Percentiles rank a stretch among this genome's conserved stretches.
Evolutionary conservation across 2,329 filamentous ascomycete species (phyloP).

Genomic region (Zymoseptoria brevis): DNA sequence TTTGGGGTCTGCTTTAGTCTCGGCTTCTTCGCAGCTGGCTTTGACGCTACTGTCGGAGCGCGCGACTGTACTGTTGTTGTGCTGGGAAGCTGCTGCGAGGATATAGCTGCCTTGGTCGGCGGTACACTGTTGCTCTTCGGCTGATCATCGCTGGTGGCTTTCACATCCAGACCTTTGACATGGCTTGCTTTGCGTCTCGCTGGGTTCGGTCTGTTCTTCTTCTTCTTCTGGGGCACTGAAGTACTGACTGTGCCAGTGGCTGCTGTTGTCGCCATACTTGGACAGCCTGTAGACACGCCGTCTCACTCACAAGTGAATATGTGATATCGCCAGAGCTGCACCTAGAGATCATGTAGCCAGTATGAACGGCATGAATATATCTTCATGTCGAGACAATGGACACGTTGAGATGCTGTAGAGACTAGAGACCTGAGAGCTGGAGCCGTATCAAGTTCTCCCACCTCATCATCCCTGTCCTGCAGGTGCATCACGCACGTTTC

Average conservation of each 20-base stretch:
- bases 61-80: background rate
- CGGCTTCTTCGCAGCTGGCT: background rate
- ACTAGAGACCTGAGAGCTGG: background rate
- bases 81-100: background rate
- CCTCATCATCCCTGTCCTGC: background rate
- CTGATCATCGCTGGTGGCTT: conserved; percentile 2
- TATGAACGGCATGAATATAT: background rate
- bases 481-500: background rate
- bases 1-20: background rate
- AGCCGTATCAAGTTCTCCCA: background rate
- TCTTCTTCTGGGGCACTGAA: conserved; percentile 6
- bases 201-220: conserved; percentile 15
- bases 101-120: background rate
- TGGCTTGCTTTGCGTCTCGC: conserved; percentile 15
- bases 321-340: background rate
- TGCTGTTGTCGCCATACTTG: background rate
- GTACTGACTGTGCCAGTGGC: conserved; percentile 1
- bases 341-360: background rate
- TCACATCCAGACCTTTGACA: background rate
- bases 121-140: background rate
- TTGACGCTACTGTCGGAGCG: background rate
- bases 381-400: background rate
- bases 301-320: background rate
- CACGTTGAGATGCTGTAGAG: too few species aligned
- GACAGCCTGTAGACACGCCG: background rate